Conservation (phyloP, 2,329 filamentous ascomycete genomes). For the Passalora sequoiae region DNA sequence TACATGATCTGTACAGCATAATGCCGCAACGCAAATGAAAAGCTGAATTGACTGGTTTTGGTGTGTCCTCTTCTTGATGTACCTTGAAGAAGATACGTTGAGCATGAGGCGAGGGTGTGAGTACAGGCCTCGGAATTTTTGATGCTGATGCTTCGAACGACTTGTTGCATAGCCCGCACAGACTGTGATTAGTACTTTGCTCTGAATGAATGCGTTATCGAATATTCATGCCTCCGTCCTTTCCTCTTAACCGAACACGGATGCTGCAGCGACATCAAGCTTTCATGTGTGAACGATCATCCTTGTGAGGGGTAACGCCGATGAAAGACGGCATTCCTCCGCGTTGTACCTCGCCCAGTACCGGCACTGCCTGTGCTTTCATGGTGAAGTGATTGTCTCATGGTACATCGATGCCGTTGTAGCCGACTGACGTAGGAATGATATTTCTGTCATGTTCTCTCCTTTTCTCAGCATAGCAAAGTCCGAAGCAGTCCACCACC, state of each 20-base stretch:
- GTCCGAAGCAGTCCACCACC: no score
- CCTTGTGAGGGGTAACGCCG: no score
- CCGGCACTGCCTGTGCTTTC: no score
- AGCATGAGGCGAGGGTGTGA: slow-evolving; percentile 10
- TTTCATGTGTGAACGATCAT: no score
- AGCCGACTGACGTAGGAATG: background rate
- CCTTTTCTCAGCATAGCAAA: no score
- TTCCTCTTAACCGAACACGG: background rate
- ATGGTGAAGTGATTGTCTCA: no score
- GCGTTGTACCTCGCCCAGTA: no score
- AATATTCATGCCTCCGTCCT: background rate
- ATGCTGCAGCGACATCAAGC: no score
- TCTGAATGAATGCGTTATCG: background rate
- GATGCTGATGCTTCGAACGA: slow-evolving; percentile 12
- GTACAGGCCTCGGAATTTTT: no score
- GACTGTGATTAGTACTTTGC: slow-evolving; percentile 18
- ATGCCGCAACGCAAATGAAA: slow-evolving; percentile 15
- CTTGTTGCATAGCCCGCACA: slow-evolving; percentile 11
- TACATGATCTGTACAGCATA: slow-evolving; percentile 17
- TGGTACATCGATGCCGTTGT: background rate
- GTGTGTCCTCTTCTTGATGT: slow-evolving; percentile 18
- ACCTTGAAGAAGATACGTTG: slow-evolving; percentile 11
- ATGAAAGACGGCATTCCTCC: no score
- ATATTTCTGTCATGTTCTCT: background rate
- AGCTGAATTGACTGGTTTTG: slow-evolving; percentile 9